Conservation (phyloP, 2,329 filamentous ascomycete genomes). For the Calonectria multiphialidica region DNA sequence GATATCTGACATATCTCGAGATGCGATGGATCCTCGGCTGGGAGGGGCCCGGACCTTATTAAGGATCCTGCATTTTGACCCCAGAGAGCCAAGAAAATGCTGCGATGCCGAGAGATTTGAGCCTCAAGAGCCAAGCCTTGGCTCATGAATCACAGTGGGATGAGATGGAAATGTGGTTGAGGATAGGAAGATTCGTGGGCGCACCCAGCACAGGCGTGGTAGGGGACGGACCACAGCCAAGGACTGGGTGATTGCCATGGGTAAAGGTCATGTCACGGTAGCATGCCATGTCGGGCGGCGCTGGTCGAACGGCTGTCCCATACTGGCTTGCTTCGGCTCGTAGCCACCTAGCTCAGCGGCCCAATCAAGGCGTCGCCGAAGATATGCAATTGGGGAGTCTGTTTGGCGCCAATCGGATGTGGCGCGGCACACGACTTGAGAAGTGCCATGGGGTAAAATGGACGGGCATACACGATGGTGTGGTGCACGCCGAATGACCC, state of each 20-base stretch:
- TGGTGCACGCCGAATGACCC: background rate
- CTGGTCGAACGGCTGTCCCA: background rate
- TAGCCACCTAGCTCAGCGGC: slow-evolving; percentile 23
- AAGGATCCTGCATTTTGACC: slow-evolving; percentile 9
- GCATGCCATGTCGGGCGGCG: background rate
- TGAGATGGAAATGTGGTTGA: background rate
- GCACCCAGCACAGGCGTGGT: background rate
- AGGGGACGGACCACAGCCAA: background rate
- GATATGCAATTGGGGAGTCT: slow-evolving; percentile 15
- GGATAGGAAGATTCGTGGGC: background rate
- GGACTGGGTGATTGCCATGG: background rate
- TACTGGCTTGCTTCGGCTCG: slow-evolving; percentile 1
- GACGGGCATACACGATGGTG: background rate
- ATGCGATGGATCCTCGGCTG: slow-evolving; percentile 17
- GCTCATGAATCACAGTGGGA: background rate
- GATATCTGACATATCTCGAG: slow-evolving; percentile 24
- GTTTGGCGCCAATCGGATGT: slow-evolving; percentile 13
- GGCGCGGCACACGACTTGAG: background rate
- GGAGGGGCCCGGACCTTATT: background rate
- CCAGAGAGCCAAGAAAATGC: slow-evolving; percentile 14
- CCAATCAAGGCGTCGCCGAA: slow-evolving; percentile 41
- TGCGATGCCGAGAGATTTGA: slow-evolving; percentile 16
- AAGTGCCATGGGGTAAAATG: slow-evolving; percentile 1
- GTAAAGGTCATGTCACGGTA: background rate
- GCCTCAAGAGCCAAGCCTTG: slow-evolving; percentile 23